These are phyloP conservation scores for Penicillium coffeae DNA, from an alignment of 495 filamentous ascomycete genomes.

Conservation along the genomic window DNA sequence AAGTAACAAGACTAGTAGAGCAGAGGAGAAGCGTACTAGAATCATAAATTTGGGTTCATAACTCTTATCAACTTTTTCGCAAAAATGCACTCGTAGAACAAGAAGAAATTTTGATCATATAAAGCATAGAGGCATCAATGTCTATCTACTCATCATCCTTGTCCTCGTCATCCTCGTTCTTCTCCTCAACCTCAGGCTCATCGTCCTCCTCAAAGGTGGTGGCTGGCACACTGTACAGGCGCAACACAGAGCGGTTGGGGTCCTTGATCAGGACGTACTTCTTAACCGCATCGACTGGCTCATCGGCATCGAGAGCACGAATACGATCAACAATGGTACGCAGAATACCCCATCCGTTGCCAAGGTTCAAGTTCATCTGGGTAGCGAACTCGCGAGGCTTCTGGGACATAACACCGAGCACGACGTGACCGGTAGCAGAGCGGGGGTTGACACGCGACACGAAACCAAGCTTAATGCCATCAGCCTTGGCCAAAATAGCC, in stretches of 20 bases:
- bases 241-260: slow-evolving; percentile 89
- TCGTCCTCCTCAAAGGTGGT: slow-evolving; percentile 84
- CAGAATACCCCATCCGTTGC: slow-evolving; percentile 98
- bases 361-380: slow-evolving; percentile 96
- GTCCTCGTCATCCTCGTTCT: slow-evolving; percentile 43
- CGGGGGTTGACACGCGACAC: slow-evolving; percentile 91
- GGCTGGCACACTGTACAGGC: slow-evolving; percentile 85
- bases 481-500: slow-evolving; percentile 89
- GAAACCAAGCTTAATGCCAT: slow-evolving; percentile 98
- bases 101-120: slow-evolving; percentile 8
- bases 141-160: slow-evolving; percentile 36
- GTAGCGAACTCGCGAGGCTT: slow-evolving; percentile 94
- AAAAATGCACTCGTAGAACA: slow-evolving; percentile 17
- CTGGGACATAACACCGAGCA: slow-evolving; percentile 94
- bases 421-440: slow-evolving; percentile 81
- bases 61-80: slow-evolving; percentile 25
- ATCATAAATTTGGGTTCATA: slow-evolving; percentile 4
- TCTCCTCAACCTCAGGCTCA: slow-evolving; percentile 44
- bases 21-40: neutral
- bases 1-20: too few relatives aligned
- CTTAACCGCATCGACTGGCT: slow-evolving; percentile 60
- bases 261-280: slow-evolving; percentile 77
- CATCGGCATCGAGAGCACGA: slow-evolving; percentile 57
- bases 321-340: slow-evolving; percentile 93
- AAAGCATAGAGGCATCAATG: slow-evolving; percentile 9